Base-by-base conservation (phyloP, 2,329 filamentous ascomycete species). In the Mycosphaerelloides madeirae region DNA sequence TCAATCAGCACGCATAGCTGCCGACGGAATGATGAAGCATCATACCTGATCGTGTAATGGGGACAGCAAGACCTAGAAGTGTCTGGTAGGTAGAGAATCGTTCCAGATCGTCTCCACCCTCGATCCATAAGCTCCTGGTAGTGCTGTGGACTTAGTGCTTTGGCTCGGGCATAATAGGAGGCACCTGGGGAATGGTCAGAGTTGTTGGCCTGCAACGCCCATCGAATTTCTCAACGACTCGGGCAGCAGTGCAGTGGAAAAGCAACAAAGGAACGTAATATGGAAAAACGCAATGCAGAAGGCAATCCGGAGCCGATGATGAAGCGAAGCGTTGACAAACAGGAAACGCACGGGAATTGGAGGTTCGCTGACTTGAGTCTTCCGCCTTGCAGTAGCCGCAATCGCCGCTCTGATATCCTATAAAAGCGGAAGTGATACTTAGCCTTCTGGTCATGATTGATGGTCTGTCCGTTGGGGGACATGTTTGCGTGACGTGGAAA, bases 51-150 rank as follows among this genome's bases (percentile, higher is more conserved):
- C 1, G 85, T 89, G 64, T 91, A 97, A 61, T 96, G 89, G 34
- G 90, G 89, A 65, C 93, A 98, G 61, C 93, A 98, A 50, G 88
- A 86, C 44, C 81, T 75, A 46, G 77, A 77, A 58, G 87, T 82
- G 65, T 93, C 84, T 12, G 87, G 86, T 49, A 87, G 81, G 67
- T 93, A 93, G 38, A 93, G 71, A 7, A 88, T 71, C 20, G 70
- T 79, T 13, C 75, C 75, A 31, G 74, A 76, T 54, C 74, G 77
- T 64, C 87, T 83, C 85, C 85, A 93, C 50, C 83, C 85, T 53
- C 84, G 79, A 64, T 89, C 79, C 34, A 91, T 69, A 29, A 93
- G 72, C 33, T 64, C 69, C 63, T 91, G 84, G 58, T 93, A 93
- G 57, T 86, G 80, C 1, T 71, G 67, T 5, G 82, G 74, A 36